Base-by-base conservation (phyloP, 345 rosid species). In the Xanthoceras sorbifolium region DNA sequence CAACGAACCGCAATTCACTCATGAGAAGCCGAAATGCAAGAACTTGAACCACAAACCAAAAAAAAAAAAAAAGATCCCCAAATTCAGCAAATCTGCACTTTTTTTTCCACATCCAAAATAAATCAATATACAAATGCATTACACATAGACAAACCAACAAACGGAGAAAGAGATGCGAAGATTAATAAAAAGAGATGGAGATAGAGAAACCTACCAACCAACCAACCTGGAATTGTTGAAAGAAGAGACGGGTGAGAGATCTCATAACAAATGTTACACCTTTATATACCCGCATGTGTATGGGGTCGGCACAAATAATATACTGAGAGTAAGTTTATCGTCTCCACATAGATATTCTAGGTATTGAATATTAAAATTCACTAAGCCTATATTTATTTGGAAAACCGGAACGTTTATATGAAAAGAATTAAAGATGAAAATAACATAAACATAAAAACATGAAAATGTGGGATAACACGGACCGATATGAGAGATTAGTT, bases 1-100 rank as follows among this genome's bases (percentile, higher is more conserved):
- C 29, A 12, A n/a, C 23, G 7, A 48, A 69, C 25, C 52, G 31
- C 40, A 44, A 17, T 14, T 64, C 15, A 34, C 7, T 0, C 2
- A 38, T 31, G 29, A 29, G 28, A 73, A n/a, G 54, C 40, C 8
- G 18, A 72, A 78, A 84, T 28, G 64, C 82, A 54, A 78, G 36
- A 74, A 71, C 57, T 14, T 28, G 64, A 66, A 62, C 11, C 28
- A 22, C 61, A 55, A 20, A 2, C 29, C 26, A 50, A 72, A 44
- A 25, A 25, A 29, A 50, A n/a, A 18, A 20, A 2, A n/a, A n/a
- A n/a, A n/a, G n/a, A 3, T 20, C 10, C 61, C 61, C 28, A 65
- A 61, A 69, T 17, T 36, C 29, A 68, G 6, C 67, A 0, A 74
- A 29, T 28, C 65, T 48, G 17, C 63, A 10, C 26, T 60, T 36